Conservation (phyloP, 75 land plant species). For the Sequoia sempervirens region DNA sequence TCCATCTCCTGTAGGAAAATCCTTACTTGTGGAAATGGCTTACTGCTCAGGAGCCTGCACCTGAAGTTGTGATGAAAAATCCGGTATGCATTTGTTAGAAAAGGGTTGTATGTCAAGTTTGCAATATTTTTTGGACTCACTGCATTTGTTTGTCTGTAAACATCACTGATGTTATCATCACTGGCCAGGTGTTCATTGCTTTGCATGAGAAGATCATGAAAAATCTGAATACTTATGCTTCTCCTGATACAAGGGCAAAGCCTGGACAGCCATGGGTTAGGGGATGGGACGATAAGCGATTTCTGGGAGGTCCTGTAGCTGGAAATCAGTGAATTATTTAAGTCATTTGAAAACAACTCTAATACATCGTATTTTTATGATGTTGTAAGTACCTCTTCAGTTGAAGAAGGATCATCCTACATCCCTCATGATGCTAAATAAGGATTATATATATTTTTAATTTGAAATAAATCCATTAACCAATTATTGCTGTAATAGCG, state of each 20-base stretch:
- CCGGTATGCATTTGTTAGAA: slow-evolving; percentile 44
- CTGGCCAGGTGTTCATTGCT: slow-evolving; percentile 59
- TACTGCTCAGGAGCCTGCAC: slow-evolving; percentile 75
- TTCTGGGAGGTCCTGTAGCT: slow-evolving; percentile 48
- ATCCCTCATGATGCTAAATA: not conserved
- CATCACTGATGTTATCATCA: not conserved
- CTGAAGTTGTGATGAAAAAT: slow-evolving; percentile 54
- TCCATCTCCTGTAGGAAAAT: slow-evolving; percentile 56
- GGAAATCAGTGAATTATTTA: slow-evolving; percentile 72
- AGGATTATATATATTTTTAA: not conserved
- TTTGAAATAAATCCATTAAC: not conserved
- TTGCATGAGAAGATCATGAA: slow-evolving; percentile 52
- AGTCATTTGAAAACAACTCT: not conserved
- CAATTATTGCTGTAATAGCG: not conserved
- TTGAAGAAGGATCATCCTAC: not conserved
- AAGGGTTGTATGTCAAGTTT: not conserved
- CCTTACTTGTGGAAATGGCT: slow-evolving; percentile 97
- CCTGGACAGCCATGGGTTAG: slow-evolving; percentile 95
- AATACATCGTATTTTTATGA: not conserved
- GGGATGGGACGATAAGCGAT: slow-evolving; percentile 95
- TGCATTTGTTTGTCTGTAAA: not conserved
- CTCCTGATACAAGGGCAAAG: slow-evolving; percentile 70
- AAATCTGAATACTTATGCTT: slow-evolving; percentile 52
- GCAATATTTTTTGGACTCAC: not conserved
- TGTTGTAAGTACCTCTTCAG: not conserved